Percentiles rank a stretch among this genome's conserved stretches.
Evolutionary conservation across 2,329 filamentous ascomycete genomes (phyloP).

Genomic region (Penicillium sumatraense): DNA sequence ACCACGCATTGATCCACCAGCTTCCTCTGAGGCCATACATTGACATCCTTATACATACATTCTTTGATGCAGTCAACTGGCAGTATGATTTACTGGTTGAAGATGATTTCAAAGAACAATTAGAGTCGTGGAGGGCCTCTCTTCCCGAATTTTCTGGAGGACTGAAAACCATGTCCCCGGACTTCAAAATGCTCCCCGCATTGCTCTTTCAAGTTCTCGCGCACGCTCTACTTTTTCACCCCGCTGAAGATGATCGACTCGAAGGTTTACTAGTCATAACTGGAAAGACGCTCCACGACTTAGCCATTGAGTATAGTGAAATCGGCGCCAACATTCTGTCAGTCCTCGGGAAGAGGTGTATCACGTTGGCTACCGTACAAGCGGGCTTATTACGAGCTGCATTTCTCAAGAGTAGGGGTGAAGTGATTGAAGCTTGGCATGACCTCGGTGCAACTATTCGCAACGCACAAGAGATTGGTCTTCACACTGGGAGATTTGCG

Average conservation of each 20-base stretch:
- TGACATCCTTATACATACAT: slow-evolving; percentile 14
- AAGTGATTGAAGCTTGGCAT: slow-evolving; percentile 27
- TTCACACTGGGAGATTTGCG: slow-evolving; percentile 17
- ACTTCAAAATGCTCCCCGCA: slow-evolving; percentile 21
- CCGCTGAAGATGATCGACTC: slow-evolving; percentile 9
- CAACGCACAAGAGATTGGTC: slow-evolving; percentile 25
- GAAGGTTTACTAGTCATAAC: slow-evolving; percentile 6
- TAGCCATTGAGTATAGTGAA: slow-evolving; percentile 18
- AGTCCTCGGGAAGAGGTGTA: slow-evolving; percentile 16
- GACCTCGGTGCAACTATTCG: slow-evolving; percentile 19
- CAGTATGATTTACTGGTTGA: slow-evolving; percentile 22
- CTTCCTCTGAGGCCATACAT: slow-evolving; percentile 12
- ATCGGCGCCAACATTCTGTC: slow-evolving; percentile 11
- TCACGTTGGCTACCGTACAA: slow-evolving; percentile 18
- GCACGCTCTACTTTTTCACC: slow-evolving; percentile 19
- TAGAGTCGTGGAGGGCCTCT: slow-evolving; percentile 15
- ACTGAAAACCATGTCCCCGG: too few species aligned
- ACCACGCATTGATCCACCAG: slow-evolving; percentile 12
- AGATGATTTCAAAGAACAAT: slow-evolving; percentile 5
- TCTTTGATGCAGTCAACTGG: slow-evolving; percentile 20
- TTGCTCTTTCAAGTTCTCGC: slow-evolving; percentile 23
- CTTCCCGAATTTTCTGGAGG: too few species aligned
- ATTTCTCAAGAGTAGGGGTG: slow-evolving; percentile 26
- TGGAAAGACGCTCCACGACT: slow-evolving; percentile 20
- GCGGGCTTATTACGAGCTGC: slow-evolving; percentile 21